These are phyloP conservation scores for Mucor velutinosus DNA, from an alignment of 371 early-diverging fungal genomes.

Conservation along the genomic window DNA sequence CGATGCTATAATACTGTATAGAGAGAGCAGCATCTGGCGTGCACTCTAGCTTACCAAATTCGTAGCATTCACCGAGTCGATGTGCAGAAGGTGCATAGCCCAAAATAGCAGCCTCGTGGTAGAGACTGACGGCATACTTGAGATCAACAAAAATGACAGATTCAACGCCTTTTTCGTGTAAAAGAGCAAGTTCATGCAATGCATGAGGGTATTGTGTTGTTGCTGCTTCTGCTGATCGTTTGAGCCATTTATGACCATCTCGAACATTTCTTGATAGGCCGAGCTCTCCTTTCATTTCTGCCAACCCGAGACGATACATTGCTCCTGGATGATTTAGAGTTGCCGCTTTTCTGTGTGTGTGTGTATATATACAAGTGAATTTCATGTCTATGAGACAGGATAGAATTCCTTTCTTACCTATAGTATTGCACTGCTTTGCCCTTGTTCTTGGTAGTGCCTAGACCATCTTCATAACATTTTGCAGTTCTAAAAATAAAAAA, in stretches of 20 bases:
- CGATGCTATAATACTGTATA: slow-evolving; percentile 77
- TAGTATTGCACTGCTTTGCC: slow-evolving; percentile 66
- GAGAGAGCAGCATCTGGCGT: slow-evolving; percentile 71
- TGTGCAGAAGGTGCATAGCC: slow-evolving; percentile 72
- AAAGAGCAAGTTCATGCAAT: slow-evolving; percentile 72
- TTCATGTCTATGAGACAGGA: not conserved
- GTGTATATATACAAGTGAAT: not conserved
- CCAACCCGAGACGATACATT: slow-evolving; percentile 73
- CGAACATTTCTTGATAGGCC: slow-evolving; percentile 59
- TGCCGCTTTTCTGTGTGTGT: slow-evolving; percentile 59
- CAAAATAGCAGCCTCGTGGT: slow-evolving; percentile 61
- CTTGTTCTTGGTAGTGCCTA: slow-evolving; percentile 59
- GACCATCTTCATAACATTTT: slow-evolving; percentile 68
- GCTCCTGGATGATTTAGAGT: slow-evolving; percentile 71
- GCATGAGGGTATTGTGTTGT: slow-evolving; percentile 80
- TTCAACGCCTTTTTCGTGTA: slow-evolving; percentile 73
- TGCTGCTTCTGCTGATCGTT: slow-evolving; percentile 73
- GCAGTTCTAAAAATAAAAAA: slow-evolving; percentile 43
- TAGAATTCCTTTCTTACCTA: slow-evolving; percentile 30
- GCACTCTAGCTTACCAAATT: slow-evolving; percentile 69
- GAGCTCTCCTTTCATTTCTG: slow-evolving; percentile 75
- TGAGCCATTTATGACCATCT: slow-evolving; percentile 82
- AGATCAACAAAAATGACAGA: slow-evolving; percentile 72
- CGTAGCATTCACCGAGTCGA: slow-evolving; percentile 85
- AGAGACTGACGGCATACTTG: slow-evolving; percentile 67